A percentile compares a stretch with the other conserved stretches of the same genome.
These are phyloP conservation scores for Gaertneriomyces sp. DNA, from an alignment of 192 early-diverging fungal species.

Conservation along the genomic window DNA sequence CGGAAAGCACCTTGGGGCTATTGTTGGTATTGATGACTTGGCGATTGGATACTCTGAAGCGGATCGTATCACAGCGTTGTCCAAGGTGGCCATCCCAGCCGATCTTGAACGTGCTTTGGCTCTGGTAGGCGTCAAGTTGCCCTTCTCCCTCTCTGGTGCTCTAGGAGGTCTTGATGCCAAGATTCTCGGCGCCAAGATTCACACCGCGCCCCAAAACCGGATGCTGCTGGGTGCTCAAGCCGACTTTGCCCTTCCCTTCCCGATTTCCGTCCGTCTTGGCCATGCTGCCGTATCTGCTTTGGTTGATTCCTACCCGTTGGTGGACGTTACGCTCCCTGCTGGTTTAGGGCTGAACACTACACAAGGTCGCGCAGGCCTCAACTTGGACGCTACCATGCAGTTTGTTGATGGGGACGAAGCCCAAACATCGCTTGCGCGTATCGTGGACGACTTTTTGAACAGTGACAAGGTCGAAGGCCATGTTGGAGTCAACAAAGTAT, in stretches of 20 bases:
- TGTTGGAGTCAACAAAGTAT: conserved; percentile 18
- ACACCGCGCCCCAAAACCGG: conserved; percentile 16
- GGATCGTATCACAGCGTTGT: conserved; percentile 29
- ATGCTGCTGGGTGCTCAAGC: conserved; percentile 14
- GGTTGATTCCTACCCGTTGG: conserved; percentile 20
- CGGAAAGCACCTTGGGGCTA: conserved; percentile 19
- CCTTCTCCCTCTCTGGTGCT: conserved; percentile 13
- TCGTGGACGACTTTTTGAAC: conserved; percentile 19
- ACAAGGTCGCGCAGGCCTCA: conserved; percentile 11
- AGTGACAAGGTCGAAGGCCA: conserved; percentile 12
- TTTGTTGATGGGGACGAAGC: conserved; percentile 24
- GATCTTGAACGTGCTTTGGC: conserved; percentile 28
- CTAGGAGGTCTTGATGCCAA: conserved; percentile 18
- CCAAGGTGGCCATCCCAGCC: conserved; percentile 26
- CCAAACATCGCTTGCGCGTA: conserved; percentile 12
- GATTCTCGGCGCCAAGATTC: conserved; percentile 15
- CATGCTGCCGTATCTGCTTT: conserved; percentile 12
- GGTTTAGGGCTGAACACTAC: conserved; percentile 9
- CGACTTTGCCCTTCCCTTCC: conserved; percentile 32
- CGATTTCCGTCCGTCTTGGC: conserved; percentile 17
- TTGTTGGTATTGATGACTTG: conserved; percentile 13
- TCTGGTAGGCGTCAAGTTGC: conserved; percentile 16
- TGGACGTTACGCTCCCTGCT: conserved; percentile 9
- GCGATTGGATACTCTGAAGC: conserved; percentile 13
- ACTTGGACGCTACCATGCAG: conserved; percentile 8